Conservation (phyloP, 352 stramenopile genomes). For the Thalassiosira ordinaria region DNA sequence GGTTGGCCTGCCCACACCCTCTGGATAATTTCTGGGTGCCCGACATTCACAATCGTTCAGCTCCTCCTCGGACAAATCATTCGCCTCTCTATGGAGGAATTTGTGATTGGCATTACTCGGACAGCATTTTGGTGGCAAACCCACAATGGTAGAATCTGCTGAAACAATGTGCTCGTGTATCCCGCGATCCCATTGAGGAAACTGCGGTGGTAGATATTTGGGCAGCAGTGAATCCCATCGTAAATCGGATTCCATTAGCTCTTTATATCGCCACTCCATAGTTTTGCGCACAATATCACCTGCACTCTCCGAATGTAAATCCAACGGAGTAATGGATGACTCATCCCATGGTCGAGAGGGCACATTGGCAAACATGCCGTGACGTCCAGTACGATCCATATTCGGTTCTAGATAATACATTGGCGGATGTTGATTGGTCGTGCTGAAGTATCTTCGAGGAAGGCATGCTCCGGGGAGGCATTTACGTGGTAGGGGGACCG, state of each 20-base stretch:
- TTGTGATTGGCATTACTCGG: slow-evolving; percentile 41
- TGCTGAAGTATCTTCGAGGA: slow-evolving; percentile 51
- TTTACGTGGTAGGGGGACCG: not conserved
- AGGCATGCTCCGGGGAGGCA: slow-evolving; percentile 26
- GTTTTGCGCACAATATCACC: slow-evolving; percentile 24
- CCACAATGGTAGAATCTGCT: slow-evolving; percentile 30
- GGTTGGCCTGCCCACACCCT: slow-evolving; percentile 25
- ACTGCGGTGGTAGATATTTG: slow-evolving; percentile 57
- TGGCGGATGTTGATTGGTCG: slow-evolving; percentile 29
- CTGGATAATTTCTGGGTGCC: slow-evolving; percentile 56
- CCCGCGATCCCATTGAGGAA: slow-evolving; percentile 55
- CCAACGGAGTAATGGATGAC: slow-evolving; percentile 33
- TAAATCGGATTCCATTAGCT: slow-evolving; percentile 46
- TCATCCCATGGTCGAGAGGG: slow-evolving; percentile 54
- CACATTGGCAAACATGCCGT: slow-evolving; percentile 38
- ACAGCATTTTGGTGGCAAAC: slow-evolving; percentile 55
- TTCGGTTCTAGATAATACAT: slow-evolving; percentile 54
- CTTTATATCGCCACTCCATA: slow-evolving; percentile 35
- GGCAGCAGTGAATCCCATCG: slow-evolving; percentile 13
- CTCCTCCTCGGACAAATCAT: slow-evolving; percentile 48
- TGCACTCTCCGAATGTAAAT: slow-evolving; percentile 25
- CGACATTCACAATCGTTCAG: slow-evolving; percentile 55
- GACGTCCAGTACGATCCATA: slow-evolving; percentile 23
- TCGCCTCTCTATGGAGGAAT: slow-evolving; percentile 39
- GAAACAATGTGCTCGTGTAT: slow-evolving; percentile 38